phyloP scores from a whole-genome alignment of 441 rosid species.

The Adansonia grandidieri region DNA sequence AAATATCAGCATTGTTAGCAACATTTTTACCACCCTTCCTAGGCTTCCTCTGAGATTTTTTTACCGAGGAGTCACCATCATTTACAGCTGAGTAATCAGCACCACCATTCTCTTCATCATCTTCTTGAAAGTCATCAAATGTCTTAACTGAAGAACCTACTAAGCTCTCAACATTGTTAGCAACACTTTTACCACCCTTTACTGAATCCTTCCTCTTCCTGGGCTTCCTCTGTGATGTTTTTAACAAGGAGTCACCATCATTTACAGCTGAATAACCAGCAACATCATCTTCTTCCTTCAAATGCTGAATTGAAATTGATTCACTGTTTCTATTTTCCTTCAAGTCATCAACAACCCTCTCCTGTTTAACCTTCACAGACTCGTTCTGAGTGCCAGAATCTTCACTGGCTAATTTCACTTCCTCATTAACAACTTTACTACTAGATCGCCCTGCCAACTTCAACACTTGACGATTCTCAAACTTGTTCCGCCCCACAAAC shows the following conservation, averaged over 20 bases:
- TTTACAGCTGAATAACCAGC: slow-evolving; percentile 39
- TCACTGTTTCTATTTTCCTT: slow-evolving; percentile 43
- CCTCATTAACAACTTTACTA: slow-evolving; percentile 43
- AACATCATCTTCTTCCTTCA: slow-evolving; percentile 50
- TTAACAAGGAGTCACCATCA: slow-evolving; percentile 41
- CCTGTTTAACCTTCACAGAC: slow-evolving; percentile 44
- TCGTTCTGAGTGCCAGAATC: slow-evolving; percentile 42
- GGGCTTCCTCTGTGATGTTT: slow-evolving; percentile 47
- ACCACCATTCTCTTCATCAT: slow-evolving; percentile 47
- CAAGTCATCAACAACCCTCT: slow-evolving; percentile 37
- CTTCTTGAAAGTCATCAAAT: slow-evolving; percentile 50
- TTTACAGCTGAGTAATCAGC: slow-evolving; percentile 37
- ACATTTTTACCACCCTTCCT: slow-evolving; percentile 48
- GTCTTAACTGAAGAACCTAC: slow-evolving; percentile 38
- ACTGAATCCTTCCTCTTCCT: slow-evolving; percentile 60
- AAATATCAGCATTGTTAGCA: slow-evolving; percentile 41
- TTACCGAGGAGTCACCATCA: slow-evolving; percentile 40
- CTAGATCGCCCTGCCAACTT: slow-evolving; percentile 45
- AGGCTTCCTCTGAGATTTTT: slow-evolving; percentile 46
- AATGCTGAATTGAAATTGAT: slow-evolving; percentile 35
- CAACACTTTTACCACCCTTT: slow-evolving; percentile 32
- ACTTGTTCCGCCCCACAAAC: slow-evolving; percentile 25
- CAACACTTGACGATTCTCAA: slow-evolving; percentile 32
- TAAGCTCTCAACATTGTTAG: slow-evolving; percentile 47
- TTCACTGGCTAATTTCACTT: slow-evolving; percentile 38